Percentiles rank a stretch among this genome's conserved stretches.
Evolutionary conservation across 176 grass and related monocot genomes (phyloP).

Genomic region (Ananas comosus): DNA sequence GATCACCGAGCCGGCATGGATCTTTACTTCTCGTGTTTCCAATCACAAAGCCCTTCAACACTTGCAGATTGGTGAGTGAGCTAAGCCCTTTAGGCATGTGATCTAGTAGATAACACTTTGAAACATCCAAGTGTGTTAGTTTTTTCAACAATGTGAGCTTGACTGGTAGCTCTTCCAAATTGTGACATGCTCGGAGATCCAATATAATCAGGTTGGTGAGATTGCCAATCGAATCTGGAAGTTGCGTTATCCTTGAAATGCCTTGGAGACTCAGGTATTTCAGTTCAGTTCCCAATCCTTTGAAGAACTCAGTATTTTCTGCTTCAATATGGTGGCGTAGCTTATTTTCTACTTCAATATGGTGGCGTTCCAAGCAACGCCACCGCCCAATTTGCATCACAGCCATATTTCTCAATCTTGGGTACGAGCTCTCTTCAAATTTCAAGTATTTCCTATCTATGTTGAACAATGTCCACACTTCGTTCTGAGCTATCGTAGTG

Average conservation of each 20-base stretch:
- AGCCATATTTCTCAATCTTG: slow-evolving; percentile 24
- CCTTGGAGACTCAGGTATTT: slow-evolving; percentile 52
- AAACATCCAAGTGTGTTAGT: slow-evolving; percentile 60
- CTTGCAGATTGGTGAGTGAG: slow-evolving; percentile 45
- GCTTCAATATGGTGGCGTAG: slow-evolving; percentile 44
- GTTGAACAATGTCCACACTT: slow-evolving; percentile 34
- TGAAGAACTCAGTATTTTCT: slow-evolving; percentile 30
- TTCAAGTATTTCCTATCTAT: slow-evolving; percentile 39
- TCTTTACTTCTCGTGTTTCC: slow-evolving; percentile 32
- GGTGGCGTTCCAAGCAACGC: slow-evolving; percentile 25
- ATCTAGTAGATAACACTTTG: slow-evolving; percentile 66
- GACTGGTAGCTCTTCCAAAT: slow-evolving; percentile 45
- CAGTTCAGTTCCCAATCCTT: slow-evolving; percentile 35
- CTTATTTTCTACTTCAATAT: slow-evolving; percentile 42
- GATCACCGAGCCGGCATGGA: slow-evolving; percentile 31
- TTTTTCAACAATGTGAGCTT: slow-evolving; percentile 30
- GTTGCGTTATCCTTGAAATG: slow-evolving; percentile 26
- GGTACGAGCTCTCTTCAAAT: slow-evolving; percentile 40
- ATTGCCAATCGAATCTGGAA: slow-evolving; percentile 43
- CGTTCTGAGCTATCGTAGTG: not conserved
- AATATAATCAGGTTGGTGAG: slow-evolving; percentile 45
- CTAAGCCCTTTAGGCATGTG: slow-evolving; percentile 42
- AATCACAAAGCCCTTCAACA: slow-evolving; percentile 66
- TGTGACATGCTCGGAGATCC: slow-evolving; percentile 78
- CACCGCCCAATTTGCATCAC: slow-evolving; percentile 47